Evolutionary conservation across 306 rosid genomes (phyloP).

Genomic region (Lablab purpureus): DNA sequence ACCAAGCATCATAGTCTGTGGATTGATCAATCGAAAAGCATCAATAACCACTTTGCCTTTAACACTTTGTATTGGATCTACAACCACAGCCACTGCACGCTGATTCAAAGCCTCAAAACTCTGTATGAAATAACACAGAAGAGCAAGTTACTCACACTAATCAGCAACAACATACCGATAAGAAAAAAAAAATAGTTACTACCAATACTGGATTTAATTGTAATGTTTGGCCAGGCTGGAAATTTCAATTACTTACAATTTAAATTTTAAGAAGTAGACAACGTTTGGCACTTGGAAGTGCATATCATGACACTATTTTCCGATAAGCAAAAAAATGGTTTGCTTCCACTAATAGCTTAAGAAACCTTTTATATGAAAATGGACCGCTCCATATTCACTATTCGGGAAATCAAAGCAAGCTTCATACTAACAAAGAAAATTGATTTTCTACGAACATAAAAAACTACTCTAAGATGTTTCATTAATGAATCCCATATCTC

Average conservation of each 20-base stretch:
- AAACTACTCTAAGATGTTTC: background rate
- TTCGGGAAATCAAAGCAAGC: constrained; percentile 15
- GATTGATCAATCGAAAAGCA: constrained; percentile 93
- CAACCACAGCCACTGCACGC: constrained; percentile 97
- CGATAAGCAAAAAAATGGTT: constrained; percentile 26
- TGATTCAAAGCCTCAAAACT: constrained; percentile 97
- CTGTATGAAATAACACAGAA: constrained; percentile 49
- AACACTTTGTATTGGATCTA: constrained; percentile 95
- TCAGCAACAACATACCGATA: constrained; percentile 10
- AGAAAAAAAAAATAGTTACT: constrained; percentile 3
- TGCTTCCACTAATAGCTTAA: constrained; percentile 1
- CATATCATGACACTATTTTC: constrained; percentile 35
- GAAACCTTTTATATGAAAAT: background rate
- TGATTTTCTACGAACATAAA: constrained; percentile 3
- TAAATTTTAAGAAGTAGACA: constrained; percentile 23
- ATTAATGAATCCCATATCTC: background rate
- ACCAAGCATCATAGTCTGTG: constrained; percentile 98
- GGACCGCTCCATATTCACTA: constrained; percentile 1
- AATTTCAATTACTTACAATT: background rate
- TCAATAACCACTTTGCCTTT: constrained; percentile 97
- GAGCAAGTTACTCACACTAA: constrained; percentile 18
- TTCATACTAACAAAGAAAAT: constrained; percentile 19
- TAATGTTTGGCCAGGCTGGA: background rate
- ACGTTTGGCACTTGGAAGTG: constrained; percentile 31
- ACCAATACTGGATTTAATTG: background rate